Base-by-base conservation (phyloP, 1,284 basidiomycete species). In the Puccinia novopanici region DNA sequence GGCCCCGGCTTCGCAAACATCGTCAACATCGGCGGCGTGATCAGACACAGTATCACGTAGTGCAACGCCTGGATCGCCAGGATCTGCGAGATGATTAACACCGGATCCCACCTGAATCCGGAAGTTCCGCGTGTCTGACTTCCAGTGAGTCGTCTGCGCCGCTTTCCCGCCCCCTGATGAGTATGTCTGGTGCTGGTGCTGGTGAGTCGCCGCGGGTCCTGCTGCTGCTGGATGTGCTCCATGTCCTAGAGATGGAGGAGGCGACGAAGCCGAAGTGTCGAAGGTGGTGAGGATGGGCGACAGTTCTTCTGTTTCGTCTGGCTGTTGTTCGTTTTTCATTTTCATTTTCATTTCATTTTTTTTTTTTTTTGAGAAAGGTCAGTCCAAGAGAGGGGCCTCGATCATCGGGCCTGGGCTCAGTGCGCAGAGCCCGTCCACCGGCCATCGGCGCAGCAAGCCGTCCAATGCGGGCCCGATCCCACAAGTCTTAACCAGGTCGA, bases 41-140 rank as follows among this genome's bases (percentile, higher is more conserved):
- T 87, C 79, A 96, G 83, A 10, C 92, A 91, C 73, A 98, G 89
- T 2, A 92, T 91, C 74, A 98, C 88, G 86, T 98, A 98, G 87
- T 98, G 95, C 40, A 97, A 86, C 0, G 93, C 90, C 87, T 98
- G 96, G 84, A 98, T 88, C 22, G 93, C 91, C 81, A 97, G 89
- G 83, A 98, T 98, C 92, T 98, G 86, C 74, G 91, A 91, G 82
- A 92, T 87, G 70, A 93, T 88, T 67, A 93, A 86, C 8, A 91
- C 86, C 54, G 92, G 92, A 84, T 93, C 92, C 92, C 92, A 92
- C 82, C 59, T 84, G 83, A 61, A 83, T 73, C 54, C 81, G 22
- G 70, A 82, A 78, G 52, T 78, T 78, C 17, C 68, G 67, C 8
- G 75, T 70, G 34, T 78, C 75, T 19, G 45, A 52, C 24, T 65